Conservation (phyloP, 106 monocot species). For the Posidonia australis region DNA sequence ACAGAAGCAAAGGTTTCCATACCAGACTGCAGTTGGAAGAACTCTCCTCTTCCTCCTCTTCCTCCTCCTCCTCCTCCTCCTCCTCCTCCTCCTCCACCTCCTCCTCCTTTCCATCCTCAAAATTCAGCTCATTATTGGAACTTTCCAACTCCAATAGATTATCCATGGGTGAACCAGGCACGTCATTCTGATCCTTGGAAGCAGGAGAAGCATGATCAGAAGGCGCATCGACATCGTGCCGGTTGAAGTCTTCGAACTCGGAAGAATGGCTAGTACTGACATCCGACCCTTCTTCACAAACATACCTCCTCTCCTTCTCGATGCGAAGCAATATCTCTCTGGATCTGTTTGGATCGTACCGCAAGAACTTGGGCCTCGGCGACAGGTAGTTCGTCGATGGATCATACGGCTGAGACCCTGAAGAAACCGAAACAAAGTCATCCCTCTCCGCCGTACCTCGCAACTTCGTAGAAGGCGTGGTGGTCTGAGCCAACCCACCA, state of each 20-base stretch:
- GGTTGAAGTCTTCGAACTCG: not conserved
- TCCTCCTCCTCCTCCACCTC: not conserved
- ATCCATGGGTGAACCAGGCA: not conserved
- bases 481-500: too few relatives aligned
- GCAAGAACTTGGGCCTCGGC: constrained; percentile 40
- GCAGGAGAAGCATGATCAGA: not conserved
- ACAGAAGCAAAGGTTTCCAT: too few relatives aligned
- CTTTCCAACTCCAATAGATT: not conserved
- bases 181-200: not conserved
- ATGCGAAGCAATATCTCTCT: constrained; percentile 18
- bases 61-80: too few relatives aligned
- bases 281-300: not conserved
- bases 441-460: not conserved
- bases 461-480: too few relatives aligned
- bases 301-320: not conserved
- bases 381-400: constrained; percentile 37
- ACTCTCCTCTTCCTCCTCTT: too few relatives aligned
- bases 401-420: constrained; percentile 19
- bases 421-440: not conserved
- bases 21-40: too few relatives aligned
- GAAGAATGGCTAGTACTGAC: not conserved
- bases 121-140: not conserved
- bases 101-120: not conserved
- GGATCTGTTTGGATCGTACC: constrained; percentile 31
- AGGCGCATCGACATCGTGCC: not conserved